Conservation (phyloP, 805 yeast species). For the Isabelozyma heimii region DNA sequence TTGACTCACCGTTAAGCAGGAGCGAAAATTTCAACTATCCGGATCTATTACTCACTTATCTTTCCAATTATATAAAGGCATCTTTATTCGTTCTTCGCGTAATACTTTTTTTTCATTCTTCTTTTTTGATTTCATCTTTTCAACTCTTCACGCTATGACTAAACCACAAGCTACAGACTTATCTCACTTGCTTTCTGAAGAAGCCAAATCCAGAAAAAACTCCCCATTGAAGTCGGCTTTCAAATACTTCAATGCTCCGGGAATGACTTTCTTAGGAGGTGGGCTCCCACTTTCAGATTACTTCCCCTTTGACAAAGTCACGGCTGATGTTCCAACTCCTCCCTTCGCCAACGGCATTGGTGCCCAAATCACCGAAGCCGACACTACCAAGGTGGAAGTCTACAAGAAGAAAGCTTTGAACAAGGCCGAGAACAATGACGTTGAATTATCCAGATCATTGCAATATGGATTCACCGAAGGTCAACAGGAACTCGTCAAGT, state of each 20-base stretch:
- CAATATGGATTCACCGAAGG: conserved; percentile 92
- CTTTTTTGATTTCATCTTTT: too few species aligned
- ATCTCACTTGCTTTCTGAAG: conserved; percentile 69
- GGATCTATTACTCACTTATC: not conserved
- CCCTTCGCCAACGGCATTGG: conserved; percentile 81
- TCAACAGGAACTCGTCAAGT: conserved; percentile 63
- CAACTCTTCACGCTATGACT: conserved; percentile 13
- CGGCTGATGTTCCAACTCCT: conserved; percentile 70
- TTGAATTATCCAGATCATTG: conserved; percentile 79
- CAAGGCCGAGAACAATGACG: conserved; percentile 35
- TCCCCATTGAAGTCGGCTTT: conserved; percentile 86
- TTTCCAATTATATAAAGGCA: not conserved
- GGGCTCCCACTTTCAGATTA: conserved; percentile 90
- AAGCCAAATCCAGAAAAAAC: conserved; percentile 70
- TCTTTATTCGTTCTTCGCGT: not conserved
- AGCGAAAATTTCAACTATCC: not conserved
- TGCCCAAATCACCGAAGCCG: conserved; percentile 47
- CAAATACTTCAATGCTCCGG: conserved; percentile 69
- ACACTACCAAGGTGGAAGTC: conserved; percentile 41
- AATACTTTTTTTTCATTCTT: not conserved
- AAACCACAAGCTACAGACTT: conserved; percentile 61
- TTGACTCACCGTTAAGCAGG: not conserved
- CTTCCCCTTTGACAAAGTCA: conserved; percentile 84
- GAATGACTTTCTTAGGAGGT: conserved; percentile 87
- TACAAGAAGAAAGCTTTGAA: conserved; percentile 29